phyloP scores from a whole-genome alignment of 805 yeast species.

The Lipomyces kockii region DNA sequence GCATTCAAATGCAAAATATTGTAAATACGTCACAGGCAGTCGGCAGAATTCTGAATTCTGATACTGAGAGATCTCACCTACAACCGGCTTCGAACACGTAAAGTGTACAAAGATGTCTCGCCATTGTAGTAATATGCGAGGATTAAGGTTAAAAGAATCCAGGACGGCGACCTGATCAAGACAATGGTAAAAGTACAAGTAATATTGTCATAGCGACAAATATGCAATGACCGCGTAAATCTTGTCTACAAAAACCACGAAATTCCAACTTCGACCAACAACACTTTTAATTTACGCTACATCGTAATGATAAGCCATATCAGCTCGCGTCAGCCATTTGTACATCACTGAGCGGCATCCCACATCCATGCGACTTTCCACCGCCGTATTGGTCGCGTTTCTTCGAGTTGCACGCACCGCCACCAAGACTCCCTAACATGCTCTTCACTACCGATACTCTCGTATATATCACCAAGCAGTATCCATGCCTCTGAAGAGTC shows the following conservation, averaged over 20 bases:
- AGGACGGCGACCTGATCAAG: background rate
- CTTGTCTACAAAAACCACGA: constrained; percentile 1
- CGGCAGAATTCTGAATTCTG: background rate
- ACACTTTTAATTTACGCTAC: background rate
- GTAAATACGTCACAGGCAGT: background rate
- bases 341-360: constrained; percentile 21
- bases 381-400: constrained; percentile 29
- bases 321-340: background rate
- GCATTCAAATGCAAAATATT: background rate
- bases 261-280: background rate
- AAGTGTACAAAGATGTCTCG: no score
- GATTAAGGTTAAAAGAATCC: no score
- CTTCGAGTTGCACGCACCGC: constrained; percentile 32
- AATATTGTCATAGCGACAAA: background rate
- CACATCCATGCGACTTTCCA: constrained; percentile 33
- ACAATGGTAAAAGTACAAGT: background rate
- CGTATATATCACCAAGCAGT: constrained; percentile 27
- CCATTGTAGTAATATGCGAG: background rate
- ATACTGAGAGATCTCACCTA: no score
- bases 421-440: constrained; percentile 25
- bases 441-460: constrained; percentile 19
- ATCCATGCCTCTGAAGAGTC: constrained; percentile 35
- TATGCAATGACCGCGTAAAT: background rate
- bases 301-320: background rate
- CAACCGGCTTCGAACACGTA: no score